Conservation (phyloP, 1,284 basidiomycete genomes). For the Leccinum solheimii region DNA sequence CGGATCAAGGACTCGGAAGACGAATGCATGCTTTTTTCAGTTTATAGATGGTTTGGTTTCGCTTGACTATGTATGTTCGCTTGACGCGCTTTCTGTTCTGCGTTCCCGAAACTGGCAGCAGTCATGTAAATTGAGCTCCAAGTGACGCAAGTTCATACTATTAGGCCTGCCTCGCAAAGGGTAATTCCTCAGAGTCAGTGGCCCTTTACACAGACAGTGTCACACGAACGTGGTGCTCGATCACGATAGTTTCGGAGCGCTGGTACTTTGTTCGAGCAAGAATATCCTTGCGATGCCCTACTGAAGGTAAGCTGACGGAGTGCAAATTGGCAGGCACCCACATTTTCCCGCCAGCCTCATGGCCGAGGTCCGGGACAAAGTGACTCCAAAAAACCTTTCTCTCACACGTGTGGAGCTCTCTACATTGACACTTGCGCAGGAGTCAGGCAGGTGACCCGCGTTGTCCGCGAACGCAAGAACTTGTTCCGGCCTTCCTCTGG, state of each 20-base stretch:
- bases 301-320: not conserved
- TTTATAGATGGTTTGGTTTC: not conserved
- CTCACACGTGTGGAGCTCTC: not conserved
- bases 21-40: not conserved
- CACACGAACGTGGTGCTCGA: not conserved
- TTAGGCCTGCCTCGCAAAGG: not conserved
- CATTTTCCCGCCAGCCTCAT: not conserved
- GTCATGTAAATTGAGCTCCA: not conserved
- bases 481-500: not conserved
- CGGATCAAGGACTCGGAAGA: conserved; percentile 21
- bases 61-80: not conserved
- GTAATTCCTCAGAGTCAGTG: not conserved
- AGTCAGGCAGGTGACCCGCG: not conserved
- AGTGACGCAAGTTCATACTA: not conserved
- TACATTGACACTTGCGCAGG: not conserved
- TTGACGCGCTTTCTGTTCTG: not conserved
- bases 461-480: not conserved
- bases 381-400: not conserved
- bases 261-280: not conserved
- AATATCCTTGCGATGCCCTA: not conserved
- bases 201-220: not conserved
- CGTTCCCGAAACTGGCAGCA: not conserved
- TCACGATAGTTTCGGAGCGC: not conserved
- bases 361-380: not conserved
- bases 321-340: not conserved